Base-by-base conservation (phyloP, 371 early-diverging fungal genomes). In the Basidiobolus meristosporus region DNA sequence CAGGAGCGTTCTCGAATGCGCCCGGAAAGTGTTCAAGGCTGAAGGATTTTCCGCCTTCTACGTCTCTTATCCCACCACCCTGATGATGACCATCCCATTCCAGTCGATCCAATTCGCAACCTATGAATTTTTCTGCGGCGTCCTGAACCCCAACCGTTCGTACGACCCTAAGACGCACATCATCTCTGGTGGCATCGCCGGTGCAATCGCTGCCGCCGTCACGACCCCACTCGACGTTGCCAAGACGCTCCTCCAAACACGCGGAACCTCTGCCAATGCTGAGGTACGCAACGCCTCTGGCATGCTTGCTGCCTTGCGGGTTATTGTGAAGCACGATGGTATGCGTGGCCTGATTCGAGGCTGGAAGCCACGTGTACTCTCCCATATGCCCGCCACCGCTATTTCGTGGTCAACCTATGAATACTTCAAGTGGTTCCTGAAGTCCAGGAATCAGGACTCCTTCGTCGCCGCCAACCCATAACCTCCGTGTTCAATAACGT, bases 181-280 rank as follows among this genome's bases (percentile, higher is more conserved):
- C 23, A 51, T 77, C 3, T 75, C 88, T 11, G 96, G 96, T 20
- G 96, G 72, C 14, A 42, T 84, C 31, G 92, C 96, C 3, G 96
- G 96, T 39, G 88, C 82, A 0, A 44, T 82, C 3, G 96, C 96
- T 0, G 78, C 89, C 0, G 77, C 82, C 0, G 55, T 80, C n/a
- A 95, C 96, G 0, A 90, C 79, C 4, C 96, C 96, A 0, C 56
- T 96, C 10, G 95, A 96, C 57, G 91, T 91, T 6, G 69, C 77
- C 15, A 93, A 92, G 54, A 96, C 96, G 1, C 50, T 89, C 28
- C 59, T 95, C 29, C 96, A 95, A 50, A 91, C 95, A 0, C 61
- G 90, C 11, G 92, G 90, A 2, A 62, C 67, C 4, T 60, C 71
- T 7, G 43, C 54, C 3, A 85, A 90, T 51, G 41, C 66, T 9